Conservation (phyloP, 2,329 filamentous ascomycete species). For the Orbilia javanica region DNA sequence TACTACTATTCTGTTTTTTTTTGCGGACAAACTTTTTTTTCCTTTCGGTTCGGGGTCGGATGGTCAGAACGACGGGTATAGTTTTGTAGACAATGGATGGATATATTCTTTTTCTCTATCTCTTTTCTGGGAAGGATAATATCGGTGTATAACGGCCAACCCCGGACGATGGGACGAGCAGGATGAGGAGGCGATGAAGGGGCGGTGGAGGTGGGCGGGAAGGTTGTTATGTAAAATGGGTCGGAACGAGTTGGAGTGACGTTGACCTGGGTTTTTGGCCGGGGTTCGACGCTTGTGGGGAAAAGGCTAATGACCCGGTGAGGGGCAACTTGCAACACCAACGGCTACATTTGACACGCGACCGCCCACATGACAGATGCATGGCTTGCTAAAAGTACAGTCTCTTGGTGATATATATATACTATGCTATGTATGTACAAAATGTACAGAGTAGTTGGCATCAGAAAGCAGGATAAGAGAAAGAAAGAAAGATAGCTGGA, state of each 20-base stretch:
- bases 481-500: too few relatives aligned
- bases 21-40: constrained; percentile 1
- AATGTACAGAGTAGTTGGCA: constrained; percentile 10
- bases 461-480: not conserved
- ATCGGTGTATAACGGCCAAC: not conserved
- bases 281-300: constrained; percentile 28
- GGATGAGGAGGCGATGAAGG: not conserved
- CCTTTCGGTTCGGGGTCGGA: not conserved
- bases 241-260: constrained; percentile 27
- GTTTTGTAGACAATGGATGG: too few relatives aligned
- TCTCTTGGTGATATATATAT: constrained; percentile 1
- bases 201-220: not conserved
- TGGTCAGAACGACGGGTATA: not conserved
- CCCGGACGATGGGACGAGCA: not conserved
- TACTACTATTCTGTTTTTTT: not conserved
- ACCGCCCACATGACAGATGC: not conserved
- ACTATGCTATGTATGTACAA: constrained; percentile 18
- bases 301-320: constrained; percentile 52
- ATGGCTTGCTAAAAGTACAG: constrained; percentile 46
- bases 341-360: too few relatives aligned
- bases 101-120: too few relatives aligned
- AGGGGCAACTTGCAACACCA: constrained; percentile 47
- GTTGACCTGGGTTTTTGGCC: constrained; percentile 31
- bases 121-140: not conserved
- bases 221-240: too few relatives aligned